phyloP scores from a whole-genome alignment of 208 protist species.

The Leishmania tarentolae region DNA sequence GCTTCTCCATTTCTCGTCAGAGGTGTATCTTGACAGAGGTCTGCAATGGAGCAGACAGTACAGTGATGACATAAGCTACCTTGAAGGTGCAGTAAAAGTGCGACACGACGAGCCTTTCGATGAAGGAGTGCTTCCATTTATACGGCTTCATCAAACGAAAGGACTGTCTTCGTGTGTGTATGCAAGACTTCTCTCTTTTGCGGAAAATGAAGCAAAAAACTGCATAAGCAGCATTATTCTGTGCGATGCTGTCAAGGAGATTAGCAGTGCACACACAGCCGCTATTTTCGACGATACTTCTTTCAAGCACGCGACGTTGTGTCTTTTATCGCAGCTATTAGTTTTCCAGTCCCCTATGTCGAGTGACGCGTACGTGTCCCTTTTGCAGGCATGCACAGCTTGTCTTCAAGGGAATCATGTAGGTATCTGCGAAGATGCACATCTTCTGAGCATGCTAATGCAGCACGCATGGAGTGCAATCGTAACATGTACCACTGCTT shows the following conservation, averaged over 20 bases:
- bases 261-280: neutral
- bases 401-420: neutral
- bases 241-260: slow-evolving; percentile 16
- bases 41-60: neutral
- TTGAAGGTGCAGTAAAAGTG: neutral
- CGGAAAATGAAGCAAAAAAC: neutral
- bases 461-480: slow-evolving; percentile 26
- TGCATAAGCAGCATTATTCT: neutral
- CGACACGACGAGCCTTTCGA: neutral
- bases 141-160: neutral
- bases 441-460: slow-evolving; percentile 8
- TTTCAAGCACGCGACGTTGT: neutral
- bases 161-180: neutral
- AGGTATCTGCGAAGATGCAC: neutral
- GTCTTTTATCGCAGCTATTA: slow-evolving; percentile 13
- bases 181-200: neutral
- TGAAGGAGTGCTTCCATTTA: neutral
- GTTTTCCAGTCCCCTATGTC: slow-evolving; percentile 3
- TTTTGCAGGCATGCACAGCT: slow-evolving; percentile 12
- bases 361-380: slow-evolving; percentile 22
- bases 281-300: neutral
- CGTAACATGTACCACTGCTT: neutral
- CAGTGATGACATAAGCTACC: neutral
- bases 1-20: neutral
- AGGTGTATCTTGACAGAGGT: neutral